Conservation (phyloP, 1,284 basidiomycete genomes). For the Cystobasidiaceae sp. region DNA sequence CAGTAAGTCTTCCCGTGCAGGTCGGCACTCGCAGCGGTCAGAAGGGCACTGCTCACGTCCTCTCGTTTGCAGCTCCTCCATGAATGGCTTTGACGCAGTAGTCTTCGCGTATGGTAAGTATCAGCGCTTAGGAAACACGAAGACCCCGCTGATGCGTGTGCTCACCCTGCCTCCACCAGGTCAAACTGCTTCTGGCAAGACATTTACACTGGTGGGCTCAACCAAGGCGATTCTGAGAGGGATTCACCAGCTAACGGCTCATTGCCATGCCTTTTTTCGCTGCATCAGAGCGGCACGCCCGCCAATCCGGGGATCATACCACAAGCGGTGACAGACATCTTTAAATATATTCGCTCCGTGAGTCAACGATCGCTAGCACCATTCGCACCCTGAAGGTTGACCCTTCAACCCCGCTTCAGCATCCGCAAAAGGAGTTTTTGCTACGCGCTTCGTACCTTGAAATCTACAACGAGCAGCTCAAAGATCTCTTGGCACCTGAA, state of each 20-base stretch:
- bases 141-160: constrained; percentile 40
- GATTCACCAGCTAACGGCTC: no score
- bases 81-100: constrained; percentile 95
- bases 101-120: constrained; percentile 77
- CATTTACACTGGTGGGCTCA: constrained; percentile 71
- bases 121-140: constrained; percentile 47
- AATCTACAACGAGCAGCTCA: constrained; percentile 92
- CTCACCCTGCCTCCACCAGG: constrained; percentile 21
- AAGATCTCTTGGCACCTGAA: constrained; percentile 72
- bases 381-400: neutral
- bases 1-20: constrained; percentile 47
- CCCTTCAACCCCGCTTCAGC: constrained; percentile 14
- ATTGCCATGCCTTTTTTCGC: no score
- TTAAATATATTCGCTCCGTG: constrained; percentile 49
- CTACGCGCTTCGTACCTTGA: constrained; percentile 91
- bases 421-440: constrained; percentile 77
- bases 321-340: constrained; percentile 62
- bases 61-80: constrained; percentile 51
- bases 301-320: constrained; percentile 91
- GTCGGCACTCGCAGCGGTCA: no score
- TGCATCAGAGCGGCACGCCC: constrained; percentile 59
- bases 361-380: neutral
- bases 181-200: constrained; percentile 85
- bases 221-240: no score
- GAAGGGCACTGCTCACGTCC: no score